phyloP scores from a whole-genome alignment of 2,329 filamentous ascomycete species.

The Metarhizium sp. region DNA sequence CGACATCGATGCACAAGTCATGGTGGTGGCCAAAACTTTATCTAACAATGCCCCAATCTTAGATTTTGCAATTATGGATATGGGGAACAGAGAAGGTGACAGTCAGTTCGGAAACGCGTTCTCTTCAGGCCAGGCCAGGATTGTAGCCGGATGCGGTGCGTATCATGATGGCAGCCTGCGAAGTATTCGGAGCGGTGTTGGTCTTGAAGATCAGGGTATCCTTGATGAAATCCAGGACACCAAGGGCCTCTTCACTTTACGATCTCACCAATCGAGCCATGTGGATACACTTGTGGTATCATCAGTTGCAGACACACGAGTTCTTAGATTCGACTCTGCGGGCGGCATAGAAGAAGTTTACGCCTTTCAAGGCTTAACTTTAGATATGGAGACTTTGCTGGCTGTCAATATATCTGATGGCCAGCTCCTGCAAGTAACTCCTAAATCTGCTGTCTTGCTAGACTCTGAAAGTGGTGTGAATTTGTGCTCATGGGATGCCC shows the following conservation, averaged over 20 bases:
- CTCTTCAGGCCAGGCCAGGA: slow-evolving; percentile 85
- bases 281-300: slow-evolving; percentile 70
- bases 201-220: slow-evolving; percentile 77
- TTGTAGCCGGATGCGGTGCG: slow-evolving; percentile 87
- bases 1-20: slow-evolving; percentile 28
- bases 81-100: slow-evolving; percentile 76
- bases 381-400: slow-evolving; percentile 65
- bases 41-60: slow-evolving; percentile 81
- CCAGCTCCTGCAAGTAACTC: slow-evolving; percentile 68
- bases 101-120: slow-evolving; percentile 73
- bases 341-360: slow-evolving; percentile 83
- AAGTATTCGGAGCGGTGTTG: slow-evolving; percentile 88
- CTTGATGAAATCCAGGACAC: slow-evolving; percentile 70
- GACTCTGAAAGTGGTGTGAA: slow-evolving; percentile 48
- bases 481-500: slow-evolving; percentile 49
- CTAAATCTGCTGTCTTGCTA: slow-evolving; percentile 50
- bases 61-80: slow-evolving; percentile 93
- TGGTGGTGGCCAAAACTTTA: slow-evolving; percentile 60
- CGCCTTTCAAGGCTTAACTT: slow-evolving; percentile 58
- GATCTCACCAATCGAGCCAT: slow-evolving; percentile 35
- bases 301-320: slow-evolving; percentile 72
- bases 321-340: slow-evolving; percentile 65
- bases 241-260: slow-evolving; percentile 62
- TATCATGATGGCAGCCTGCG: slow-evolving; percentile 81
- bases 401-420: slow-evolving; percentile 55